Base-by-base conservation (phyloP, 345 rosid genomes). In the Citropsis articulata region DNA sequence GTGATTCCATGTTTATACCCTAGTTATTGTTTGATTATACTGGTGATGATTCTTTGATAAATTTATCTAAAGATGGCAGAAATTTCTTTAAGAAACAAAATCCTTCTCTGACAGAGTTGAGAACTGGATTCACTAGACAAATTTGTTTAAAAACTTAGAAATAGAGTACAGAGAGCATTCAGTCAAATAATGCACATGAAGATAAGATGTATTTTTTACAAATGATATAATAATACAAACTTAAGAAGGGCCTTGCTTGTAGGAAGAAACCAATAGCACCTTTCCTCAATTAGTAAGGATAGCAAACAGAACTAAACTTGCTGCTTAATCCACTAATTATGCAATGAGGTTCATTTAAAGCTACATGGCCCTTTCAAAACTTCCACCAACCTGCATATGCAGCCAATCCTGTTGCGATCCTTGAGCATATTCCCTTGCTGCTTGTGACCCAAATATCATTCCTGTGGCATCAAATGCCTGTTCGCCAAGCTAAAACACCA, bases 311-410 rank as follows among this genome's bases (percentile, higher is more conserved):
- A 67, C 64, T 53, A 57, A 35, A 55, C 56, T 75, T 33, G 78
- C 73, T 73, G 76, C 53, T 71, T 53, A 67, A 60, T 55, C 69
- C 68, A 19, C 22, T 40, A 3, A 63, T 21, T 33, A 21, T 60
- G 45, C 65, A 59, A 60, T 28, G 36, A 24, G 50, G 69, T 31
- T 33, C 60, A 19, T 73, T 38, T 38, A 80, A 71, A 67, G 79
- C 85, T 83, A 88, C 31, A 84, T 50, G 64, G 91, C 75, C 80
- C 93, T 82, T 77, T 92, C 87, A 63, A 84, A 87, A 86, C 80
- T 83, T 73, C 91, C 91, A 56, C 93, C 92, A 38, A 83, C 85
- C 83, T 93, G 99, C 97, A 93, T 91, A 71, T 93, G 97, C 33
- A 93, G 86, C 97, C 98, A 95, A 66, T 93, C 91, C 0, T 88